A percentile compares a stretch with the other conserved stretches of the same genome.
Evolutionary conservation across 2,329 filamentous ascomycete species (phyloP).

Genomic region (Penicillium sp.): DNA sequence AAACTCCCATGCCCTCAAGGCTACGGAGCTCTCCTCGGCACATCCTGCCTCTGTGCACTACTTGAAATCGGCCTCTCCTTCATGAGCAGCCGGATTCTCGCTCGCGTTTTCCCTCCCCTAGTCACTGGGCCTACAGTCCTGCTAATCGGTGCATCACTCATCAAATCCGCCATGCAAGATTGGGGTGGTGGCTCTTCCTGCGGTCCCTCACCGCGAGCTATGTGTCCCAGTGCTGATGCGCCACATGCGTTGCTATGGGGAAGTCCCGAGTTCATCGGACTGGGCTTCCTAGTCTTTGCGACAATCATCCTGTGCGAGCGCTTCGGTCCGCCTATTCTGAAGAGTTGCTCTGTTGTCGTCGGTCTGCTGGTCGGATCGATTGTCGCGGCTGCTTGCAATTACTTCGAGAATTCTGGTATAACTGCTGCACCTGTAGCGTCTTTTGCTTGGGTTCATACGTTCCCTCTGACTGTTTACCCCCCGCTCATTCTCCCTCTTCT

Average conservation of each 20-base stretch:
- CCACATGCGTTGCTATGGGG: constrained; percentile 67
- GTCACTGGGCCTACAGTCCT: constrained; percentile 71
- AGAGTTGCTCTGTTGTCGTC: constrained; percentile 67
- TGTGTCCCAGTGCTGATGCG: constrained; percentile 63
- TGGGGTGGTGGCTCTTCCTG: constrained; percentile 69
- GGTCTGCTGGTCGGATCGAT: constrained; percentile 70
- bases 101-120: constrained; percentile 68
- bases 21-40: constrained; percentile 68
- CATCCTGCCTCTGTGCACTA: constrained; percentile 50
- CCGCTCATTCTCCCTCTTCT: constrained; percentile 68
- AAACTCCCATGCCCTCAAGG: constrained; percentile 66
- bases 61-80: constrained; percentile 70
- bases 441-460: constrained; percentile 74
- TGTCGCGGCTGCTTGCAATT: constrained; percentile 67
- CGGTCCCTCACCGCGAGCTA: constrained; percentile 51
- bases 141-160: constrained; percentile 68
- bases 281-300: constrained; percentile 70
- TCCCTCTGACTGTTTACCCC: constrained; percentile 67
- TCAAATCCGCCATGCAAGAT: constrained; percentile 66
- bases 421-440: constrained; percentile 64
- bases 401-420: constrained; percentile 65
- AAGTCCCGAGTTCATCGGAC: constrained; percentile 66
- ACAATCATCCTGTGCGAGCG: constrained; percentile 71
- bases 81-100: constrained; percentile 62
- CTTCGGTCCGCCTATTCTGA: constrained; percentile 73